Base-by-base conservation (phyloP, 805 yeast genomes). In the Wickerhamiella sergipiensis region DNA sequence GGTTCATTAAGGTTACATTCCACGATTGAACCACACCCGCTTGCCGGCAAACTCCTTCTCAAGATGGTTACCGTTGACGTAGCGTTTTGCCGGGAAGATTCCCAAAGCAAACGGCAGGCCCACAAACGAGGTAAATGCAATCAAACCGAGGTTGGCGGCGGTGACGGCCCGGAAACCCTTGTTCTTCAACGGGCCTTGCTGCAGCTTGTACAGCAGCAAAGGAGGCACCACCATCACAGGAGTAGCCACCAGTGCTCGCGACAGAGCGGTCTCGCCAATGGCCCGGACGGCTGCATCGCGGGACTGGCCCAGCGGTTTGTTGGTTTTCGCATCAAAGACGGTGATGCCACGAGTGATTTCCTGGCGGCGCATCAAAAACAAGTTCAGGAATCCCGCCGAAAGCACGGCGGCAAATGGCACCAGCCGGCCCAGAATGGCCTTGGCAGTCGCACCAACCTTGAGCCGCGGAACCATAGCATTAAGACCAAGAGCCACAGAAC, bases 341-440 rank as follows among this genome's bases (percentile, higher is more conserved):
- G 69, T 53, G 51, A 70, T 70, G 18, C 73, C 73, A 49, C 60
- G 83, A 59, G 79, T 80, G 63, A 92, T 81, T 68, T 92, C 99
- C 67, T 89, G 94, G 52, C 90, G 79, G 70, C 99, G 80, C 98
- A 92, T 92, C 53, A 94, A 75, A 61, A 86, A 87, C n/a, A 92
- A 96, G 59, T 92, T 92, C 40, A 88, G 95, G 33, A 92, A 74
- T 64, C 98, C 97, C 1, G 99, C 99, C 49, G 92, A 81, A 0
- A 89, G 97, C 36, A 92, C 99, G 1, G 99, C 99, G 0, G 97
- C 97, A 71, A 92, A 92, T 6, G 99, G 99, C 12, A 92, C 95
- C 52, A 92, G 73, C 58, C 99, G 81, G 43, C 89, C 82, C 51
- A 92, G 68, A 29, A 89, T 73, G 58, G 82, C 68, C 62, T 73